A percentile compares a stretch with the other conserved stretches of the same genome.
Evolutionary conservation across 1,284 basidiomycete species (phyloP).

Genomic region (Rhodotorula sp.): DNA sequence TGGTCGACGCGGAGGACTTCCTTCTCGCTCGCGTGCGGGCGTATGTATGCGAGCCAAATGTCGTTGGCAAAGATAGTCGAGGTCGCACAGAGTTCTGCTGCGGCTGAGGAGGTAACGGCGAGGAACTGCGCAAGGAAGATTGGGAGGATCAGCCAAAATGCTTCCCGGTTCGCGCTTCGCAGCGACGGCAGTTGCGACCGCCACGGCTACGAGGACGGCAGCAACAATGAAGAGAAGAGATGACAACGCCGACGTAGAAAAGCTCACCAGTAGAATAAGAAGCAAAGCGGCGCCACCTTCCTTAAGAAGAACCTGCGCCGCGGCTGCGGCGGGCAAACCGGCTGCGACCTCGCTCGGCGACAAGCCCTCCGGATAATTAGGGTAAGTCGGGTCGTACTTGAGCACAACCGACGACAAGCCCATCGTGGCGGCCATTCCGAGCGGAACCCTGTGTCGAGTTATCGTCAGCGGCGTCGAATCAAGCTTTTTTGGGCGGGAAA

Average conservation of each 20-base stretch:
- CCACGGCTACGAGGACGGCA: too few species aligned
- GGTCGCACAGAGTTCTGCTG: slow-evolving; percentile 75
- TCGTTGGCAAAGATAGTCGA: slow-evolving; percentile 57
- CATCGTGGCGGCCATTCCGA: slow-evolving; percentile 22
- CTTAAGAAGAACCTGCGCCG: slow-evolving; percentile 58
- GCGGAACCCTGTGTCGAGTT: slow-evolving; percentile 1
- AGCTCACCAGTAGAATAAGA: slow-evolving; percentile 54
- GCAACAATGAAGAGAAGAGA: too few species aligned
- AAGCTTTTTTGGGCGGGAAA: slow-evolving; percentile 59
- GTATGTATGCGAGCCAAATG: slow-evolving; percentile 66
- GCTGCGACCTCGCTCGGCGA: slow-evolving; percentile 63
- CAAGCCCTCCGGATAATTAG: slow-evolving; percentile 24
- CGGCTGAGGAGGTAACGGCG: slow-evolving; percentile 78
- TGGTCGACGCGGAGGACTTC: slow-evolving; percentile 61
- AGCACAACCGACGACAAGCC: slow-evolving; percentile 22
- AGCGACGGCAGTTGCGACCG: too few species aligned
- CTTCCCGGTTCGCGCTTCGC: too few species aligned
- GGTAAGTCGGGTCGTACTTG: slow-evolving; percentile 20
- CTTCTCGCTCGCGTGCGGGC: slow-evolving; percentile 59
- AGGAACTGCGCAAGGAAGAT: slow-evolving; percentile 49
- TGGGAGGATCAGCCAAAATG: too few species aligned
- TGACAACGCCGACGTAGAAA: neutral
- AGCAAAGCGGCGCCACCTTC: slow-evolving; percentile 52
- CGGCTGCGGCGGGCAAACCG: slow-evolving; percentile 76
- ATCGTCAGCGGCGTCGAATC: neutral